Conservation (phyloP, 2,329 filamentous ascomycete species). For the Fusarium xyrophilum region DNA sequence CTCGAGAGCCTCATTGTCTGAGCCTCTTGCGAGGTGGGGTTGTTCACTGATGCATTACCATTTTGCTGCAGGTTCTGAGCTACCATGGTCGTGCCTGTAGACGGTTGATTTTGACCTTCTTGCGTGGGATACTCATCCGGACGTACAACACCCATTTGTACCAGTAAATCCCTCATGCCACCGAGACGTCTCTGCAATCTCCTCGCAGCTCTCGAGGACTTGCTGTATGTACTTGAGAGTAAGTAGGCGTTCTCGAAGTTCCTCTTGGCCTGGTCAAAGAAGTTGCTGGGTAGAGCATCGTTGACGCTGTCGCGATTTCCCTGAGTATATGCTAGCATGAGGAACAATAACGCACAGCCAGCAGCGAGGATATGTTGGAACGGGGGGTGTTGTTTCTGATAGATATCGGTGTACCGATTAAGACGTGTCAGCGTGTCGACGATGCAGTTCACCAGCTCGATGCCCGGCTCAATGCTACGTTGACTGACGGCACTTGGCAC, state of each 20-base stretch:
- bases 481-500: not conserved
- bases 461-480: not conserved
- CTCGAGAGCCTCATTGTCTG: not conserved
- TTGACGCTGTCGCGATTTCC: not conserved
- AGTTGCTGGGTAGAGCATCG: not conserved
- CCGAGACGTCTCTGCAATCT: not conserved
- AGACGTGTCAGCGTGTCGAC: not conserved
- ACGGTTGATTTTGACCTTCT: not conserved
- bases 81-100: not conserved
- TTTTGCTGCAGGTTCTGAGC: not conserved
- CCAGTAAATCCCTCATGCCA: not conserved
- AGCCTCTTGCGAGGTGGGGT: not conserved
- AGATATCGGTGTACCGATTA: not conserved
- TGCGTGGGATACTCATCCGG: not conserved
- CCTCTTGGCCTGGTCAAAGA: not conserved
- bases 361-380: not conserved
- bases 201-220: not conserved
- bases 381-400: not conserved
- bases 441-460: not conserved
- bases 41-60: not conserved
- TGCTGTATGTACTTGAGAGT: not conserved
- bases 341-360: not conserved
- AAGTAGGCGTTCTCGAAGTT: not conserved
- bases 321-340: not conserved
- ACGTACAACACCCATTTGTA: not conserved